These are phyloP conservation scores for Dysphania ambrosioides DNA, from an alignment of 148 eudicot genomes.

Conservation along the genomic window DNA sequence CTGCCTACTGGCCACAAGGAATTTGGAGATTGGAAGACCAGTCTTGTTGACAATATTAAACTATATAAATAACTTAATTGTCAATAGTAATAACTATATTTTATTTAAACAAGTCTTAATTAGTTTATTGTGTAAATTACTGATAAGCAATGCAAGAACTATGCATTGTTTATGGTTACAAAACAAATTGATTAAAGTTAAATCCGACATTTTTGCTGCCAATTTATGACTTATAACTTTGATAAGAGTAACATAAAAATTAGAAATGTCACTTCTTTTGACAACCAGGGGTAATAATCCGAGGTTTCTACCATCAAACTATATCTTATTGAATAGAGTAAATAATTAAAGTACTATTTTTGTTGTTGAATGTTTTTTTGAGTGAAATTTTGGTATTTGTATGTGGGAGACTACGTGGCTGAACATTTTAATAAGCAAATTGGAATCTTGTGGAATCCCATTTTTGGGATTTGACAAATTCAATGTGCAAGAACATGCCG, in stretches of 20 bases:
- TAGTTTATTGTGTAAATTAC: too few relatives aligned
- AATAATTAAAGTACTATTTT: too few relatives aligned
- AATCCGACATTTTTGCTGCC: not conserved
- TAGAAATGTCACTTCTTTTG: slow-evolving; percentile 16
- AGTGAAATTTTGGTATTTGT: not conserved
- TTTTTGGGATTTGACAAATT: slow-evolving; percentile 1
- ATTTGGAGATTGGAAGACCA: not conserved
- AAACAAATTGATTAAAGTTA: not conserved
- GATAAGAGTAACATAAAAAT: slow-evolving; percentile 8
- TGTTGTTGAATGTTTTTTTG: not conserved
- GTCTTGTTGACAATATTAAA: not conserved
- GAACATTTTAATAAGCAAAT: not conserved
- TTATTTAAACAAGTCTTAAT: too few relatives aligned
- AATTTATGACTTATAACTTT: not conserved
- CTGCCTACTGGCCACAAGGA: slow-evolving; percentile 1
- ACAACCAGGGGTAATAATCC: slow-evolving; percentile 9
- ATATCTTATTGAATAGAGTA: too few relatives aligned
- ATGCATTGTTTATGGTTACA: too few relatives aligned
- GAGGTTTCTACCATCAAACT: slow-evolving; percentile 1
- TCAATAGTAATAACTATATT: too few relatives aligned
- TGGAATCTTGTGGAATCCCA: slow-evolving; percentile 19
- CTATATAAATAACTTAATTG: too few relatives aligned
- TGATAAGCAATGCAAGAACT: too few relatives aligned
- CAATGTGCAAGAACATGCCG: slow-evolving; percentile 15
- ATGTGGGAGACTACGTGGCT: slow-evolving; percentile 8